Evolutionary conservation across 352 stramenopile species (phyloP).

Genomic region (Discostella stelligera): DNA sequence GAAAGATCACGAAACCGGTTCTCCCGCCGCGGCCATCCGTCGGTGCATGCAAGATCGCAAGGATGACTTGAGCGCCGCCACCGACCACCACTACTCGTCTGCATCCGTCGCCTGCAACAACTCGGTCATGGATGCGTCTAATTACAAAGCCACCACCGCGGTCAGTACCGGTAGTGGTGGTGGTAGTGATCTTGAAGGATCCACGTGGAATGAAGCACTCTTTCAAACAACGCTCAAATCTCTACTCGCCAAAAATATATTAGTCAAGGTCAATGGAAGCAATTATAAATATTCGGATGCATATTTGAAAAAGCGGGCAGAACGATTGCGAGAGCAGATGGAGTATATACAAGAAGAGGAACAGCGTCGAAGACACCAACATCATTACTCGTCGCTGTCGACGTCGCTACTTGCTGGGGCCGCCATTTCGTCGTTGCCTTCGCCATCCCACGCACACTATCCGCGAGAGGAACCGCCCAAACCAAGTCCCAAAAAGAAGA

Average conservation of each 20-base stretch:
- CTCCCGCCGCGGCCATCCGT: slow-evolving; percentile 26
- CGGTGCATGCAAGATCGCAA: slow-evolving; percentile 24
- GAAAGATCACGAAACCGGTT: slow-evolving; percentile 42
- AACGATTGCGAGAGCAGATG: slow-evolving; percentile 22
- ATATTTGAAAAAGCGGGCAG: slow-evolving; percentile 21
- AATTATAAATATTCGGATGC: slow-evolving; percentile 47
- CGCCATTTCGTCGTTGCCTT: not conserved
- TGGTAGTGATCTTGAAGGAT: not conserved
- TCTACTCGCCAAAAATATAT: slow-evolving; percentile 23
- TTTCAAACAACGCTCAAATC: slow-evolving; percentile 47
- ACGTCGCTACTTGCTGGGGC: not conserved
- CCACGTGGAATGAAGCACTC: slow-evolving; percentile 34
- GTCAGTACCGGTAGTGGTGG: not conserved
- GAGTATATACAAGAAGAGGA: slow-evolving; percentile 18
- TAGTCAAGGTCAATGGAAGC: slow-evolving; percentile 22
- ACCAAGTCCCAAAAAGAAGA: slow-evolving; percentile 37
- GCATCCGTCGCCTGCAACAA: too few species aligned
- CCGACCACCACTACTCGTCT: not conserved
- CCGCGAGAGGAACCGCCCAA: slow-evolving; percentile 18
- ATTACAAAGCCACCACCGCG: not conserved
- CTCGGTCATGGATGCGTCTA: not conserved
- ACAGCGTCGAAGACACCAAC: slow-evolving; percentile 3
- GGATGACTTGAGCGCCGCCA: not conserved
- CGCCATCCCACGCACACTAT: not conserved
- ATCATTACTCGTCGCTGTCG: not conserved